A percentile compares a stretch with the other conserved stretches of the same genome.
These are phyloP conservation scores for Croton setiger DNA, from an alignment of 441 rosid species.

Conservation along the genomic window DNA sequence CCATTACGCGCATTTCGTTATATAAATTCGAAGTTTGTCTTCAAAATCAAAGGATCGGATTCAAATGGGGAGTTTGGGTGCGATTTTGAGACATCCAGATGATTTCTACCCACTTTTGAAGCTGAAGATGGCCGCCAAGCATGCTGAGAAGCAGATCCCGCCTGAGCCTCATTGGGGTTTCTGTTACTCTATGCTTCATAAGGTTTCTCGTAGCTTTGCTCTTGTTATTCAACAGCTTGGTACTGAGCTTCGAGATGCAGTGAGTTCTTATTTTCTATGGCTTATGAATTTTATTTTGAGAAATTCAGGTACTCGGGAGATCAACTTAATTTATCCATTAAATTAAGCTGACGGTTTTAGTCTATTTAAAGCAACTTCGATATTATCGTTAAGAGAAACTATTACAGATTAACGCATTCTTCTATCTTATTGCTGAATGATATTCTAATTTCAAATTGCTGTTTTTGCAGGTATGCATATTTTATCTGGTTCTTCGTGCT, in stretches of 20 bases:
- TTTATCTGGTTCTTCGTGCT: constrained; percentile 96
- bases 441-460: not conserved
- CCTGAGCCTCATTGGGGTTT: constrained; percentile 86
- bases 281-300: not conserved
- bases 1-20: not conserved
- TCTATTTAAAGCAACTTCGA: not conserved
- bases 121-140: constrained; percentile 65
- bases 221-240: constrained; percentile 87
- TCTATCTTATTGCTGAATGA: constrained; percentile 5
- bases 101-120: constrained; percentile 81
- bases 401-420: not conserved
- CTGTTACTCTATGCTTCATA: constrained; percentile 82
- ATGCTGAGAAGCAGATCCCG: constrained; percentile 93
- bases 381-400: not conserved
- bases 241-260: constrained; percentile 80
- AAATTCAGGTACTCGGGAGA: not conserved
- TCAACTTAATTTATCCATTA: not conserved
- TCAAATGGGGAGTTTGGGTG: constrained; percentile 69
- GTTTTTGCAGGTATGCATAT: constrained; percentile 77
- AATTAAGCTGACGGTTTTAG: not conserved
- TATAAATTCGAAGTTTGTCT: not conserved
- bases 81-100: constrained; percentile 68
- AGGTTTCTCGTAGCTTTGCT: constrained; percentile 87
- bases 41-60: not conserved
- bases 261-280: constrained; percentile 30